Conservation (phyloP, 257 asterid genomes). For the Sherardia arvensis region DNA sequence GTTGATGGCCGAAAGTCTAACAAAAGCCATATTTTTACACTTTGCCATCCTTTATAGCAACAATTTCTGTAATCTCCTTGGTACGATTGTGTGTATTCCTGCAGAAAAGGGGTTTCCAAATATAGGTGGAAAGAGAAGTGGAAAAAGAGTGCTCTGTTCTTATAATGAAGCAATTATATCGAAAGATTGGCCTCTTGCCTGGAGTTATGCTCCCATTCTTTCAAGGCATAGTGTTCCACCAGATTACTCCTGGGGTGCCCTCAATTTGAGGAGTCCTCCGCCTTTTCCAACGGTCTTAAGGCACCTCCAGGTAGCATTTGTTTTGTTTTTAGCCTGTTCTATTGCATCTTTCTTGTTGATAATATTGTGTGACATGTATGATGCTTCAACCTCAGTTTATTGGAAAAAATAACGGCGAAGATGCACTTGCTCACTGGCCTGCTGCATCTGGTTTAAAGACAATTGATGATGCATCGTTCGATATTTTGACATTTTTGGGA, state of each 20-base stretch:
- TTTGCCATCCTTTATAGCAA: constrained; percentile 83
- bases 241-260: constrained; percentile 86
- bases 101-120: constrained; percentile 87
- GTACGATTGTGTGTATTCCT: constrained; percentile 80
- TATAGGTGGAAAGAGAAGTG: constrained; percentile 55
- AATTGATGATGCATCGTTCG: constrained; percentile 80
- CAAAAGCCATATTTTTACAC: constrained; percentile 66
- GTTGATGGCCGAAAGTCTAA: constrained; percentile 77
- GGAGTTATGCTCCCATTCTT: constrained; percentile 90
- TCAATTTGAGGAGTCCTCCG: constrained; percentile 87
- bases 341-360: neutral
- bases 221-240: constrained; percentile 83
- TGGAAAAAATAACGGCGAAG: constrained; percentile 85
- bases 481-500: constrained; percentile 66
- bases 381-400: constrained; percentile 34
- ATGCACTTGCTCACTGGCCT: constrained; percentile 96
- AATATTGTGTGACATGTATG: neutral
- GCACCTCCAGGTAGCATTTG: constrained; percentile 66
- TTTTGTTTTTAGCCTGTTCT: constrained; percentile 2
- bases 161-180: constrained; percentile 65
- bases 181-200: constrained; percentile 95
- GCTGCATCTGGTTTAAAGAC: constrained; percentile 62
- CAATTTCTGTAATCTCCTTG: constrained; percentile 78
- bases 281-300: constrained; percentile 51
- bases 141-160: constrained; percentile 80